Conservation (phyloP, 2,329 filamentous ascomycete species). For the Colletotrichum filicis region DNA sequence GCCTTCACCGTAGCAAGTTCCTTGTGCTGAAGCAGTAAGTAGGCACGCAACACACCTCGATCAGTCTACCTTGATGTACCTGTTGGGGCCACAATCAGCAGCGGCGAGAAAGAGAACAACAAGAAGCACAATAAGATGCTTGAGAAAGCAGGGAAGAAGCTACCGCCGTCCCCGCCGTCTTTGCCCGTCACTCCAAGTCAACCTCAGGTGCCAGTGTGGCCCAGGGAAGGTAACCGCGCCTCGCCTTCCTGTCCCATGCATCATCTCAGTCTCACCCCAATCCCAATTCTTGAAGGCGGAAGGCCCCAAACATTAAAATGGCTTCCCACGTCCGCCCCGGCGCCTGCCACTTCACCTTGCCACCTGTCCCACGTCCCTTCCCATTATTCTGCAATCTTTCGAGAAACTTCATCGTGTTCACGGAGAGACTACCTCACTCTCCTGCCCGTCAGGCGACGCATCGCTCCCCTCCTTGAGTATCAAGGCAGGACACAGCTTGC, state of each 20-base stretch:
- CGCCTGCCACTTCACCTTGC: not conserved
- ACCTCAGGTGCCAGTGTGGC: not conserved
- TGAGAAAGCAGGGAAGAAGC: not conserved
- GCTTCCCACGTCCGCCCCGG: slow-evolving; percentile 14
- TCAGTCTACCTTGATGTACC: not conserved
- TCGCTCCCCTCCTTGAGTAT: slow-evolving; percentile 19
- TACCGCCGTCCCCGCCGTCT: not conserved
- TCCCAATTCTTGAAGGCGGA: not conserved
- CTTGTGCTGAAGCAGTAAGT: not conserved
- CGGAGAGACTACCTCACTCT: not conserved
- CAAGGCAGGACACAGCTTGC: slow-evolving; percentile 25
- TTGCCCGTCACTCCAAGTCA: not conserved
- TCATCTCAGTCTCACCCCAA: not conserved
- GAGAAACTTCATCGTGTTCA: not conserved
- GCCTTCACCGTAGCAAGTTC: not conserved
- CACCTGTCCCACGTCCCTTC: not conserved
- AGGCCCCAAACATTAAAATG: slow-evolving; percentile 18
- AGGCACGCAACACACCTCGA: not conserved
- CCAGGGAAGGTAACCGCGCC: not conserved
- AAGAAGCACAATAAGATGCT: not conserved
- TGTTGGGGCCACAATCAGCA: not conserved
- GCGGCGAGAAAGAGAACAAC: not conserved
- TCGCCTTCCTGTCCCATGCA: not conserved
- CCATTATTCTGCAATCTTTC: not conserved
- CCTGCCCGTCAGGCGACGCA: slow-evolving; percentile 1